Conservation (phyloP, 2,329 filamentous ascomycete genomes). For the Claviceps fusiformis region DNA sequence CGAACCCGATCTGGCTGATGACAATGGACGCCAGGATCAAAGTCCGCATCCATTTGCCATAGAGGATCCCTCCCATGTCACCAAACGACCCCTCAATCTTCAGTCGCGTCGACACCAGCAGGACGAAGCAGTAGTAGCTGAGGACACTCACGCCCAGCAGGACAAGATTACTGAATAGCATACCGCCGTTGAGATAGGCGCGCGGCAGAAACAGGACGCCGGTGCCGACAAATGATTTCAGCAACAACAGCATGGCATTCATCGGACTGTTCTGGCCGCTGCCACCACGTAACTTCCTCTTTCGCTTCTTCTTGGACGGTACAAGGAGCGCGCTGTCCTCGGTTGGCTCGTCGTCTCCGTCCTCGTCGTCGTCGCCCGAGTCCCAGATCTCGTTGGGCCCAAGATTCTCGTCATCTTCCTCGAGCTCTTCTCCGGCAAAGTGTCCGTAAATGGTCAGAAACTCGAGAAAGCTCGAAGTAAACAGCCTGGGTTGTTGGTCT, state of each 20-base stretch:
- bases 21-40: constrained; percentile 87
- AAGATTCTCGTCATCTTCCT: constrained; percentile 88
- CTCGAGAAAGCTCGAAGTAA: constrained; percentile 90
- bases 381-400: constrained; percentile 84
- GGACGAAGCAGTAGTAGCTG: constrained; percentile 95
- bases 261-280: constrained; percentile 65
- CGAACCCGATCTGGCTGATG: constrained; percentile 88
- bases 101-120: constrained; percentile 76
- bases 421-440: constrained; percentile 91
- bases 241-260: constrained; percentile 68
- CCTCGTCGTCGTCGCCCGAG: constrained; percentile 57
- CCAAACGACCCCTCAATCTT: constrained; percentile 90
- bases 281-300: constrained; percentile 60
- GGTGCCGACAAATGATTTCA: constrained; percentile 97
- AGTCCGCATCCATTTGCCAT: constrained; percentile 78
- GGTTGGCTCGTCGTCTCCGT: constrained; percentile 64
- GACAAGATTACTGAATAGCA: constrained; percentile 90
- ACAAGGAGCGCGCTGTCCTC: constrained; percentile 78
- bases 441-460: constrained; percentile 92
- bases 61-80: constrained; percentile 86
- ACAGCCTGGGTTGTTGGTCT: constrained; percentile 37
- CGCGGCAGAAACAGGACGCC: constrained; percentile 87
- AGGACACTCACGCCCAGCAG: constrained; percentile 73
- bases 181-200: constrained; percentile 90
- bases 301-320: constrained; percentile 57